A percentile compares a stretch with the other conserved stretches of the same genome.
Evolutionary conservation across 345 rosid genomes (phyloP).

Genomic region (Pugionium cornutum): DNA sequence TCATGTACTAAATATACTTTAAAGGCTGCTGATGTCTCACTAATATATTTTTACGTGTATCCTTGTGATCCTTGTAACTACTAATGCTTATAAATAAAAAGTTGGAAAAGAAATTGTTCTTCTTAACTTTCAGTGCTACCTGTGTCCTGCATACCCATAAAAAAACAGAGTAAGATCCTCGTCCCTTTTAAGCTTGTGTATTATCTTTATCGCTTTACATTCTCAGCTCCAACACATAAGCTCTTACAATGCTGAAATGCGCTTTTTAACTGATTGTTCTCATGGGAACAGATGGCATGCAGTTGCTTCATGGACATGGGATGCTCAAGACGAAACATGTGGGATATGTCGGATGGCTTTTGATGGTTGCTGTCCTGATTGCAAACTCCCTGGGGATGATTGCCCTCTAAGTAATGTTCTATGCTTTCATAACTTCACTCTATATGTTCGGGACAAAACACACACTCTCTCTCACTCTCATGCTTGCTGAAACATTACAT

Average conservation of each 20-base stretch:
- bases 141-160: conserved; percentile 6
- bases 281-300: conserved; percentile 74
- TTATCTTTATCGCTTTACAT: conserved; percentile 6
- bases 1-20: neutral
- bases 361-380: conserved; percentile 94
- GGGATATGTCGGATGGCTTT: conserved; percentile 98
- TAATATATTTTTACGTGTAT: neutral
- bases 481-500: conserved; percentile 6
- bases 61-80: neutral
- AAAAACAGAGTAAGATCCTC: conserved; percentile 46
- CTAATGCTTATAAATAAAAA: neutral
- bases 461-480: neutral
- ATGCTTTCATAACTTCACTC: neutral
- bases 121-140: conserved; percentile 40
- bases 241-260: neutral
- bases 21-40: conserved; percentile 1
- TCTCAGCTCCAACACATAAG: conserved; percentile 18
- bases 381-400: conserved; percentile 90
- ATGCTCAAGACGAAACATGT: conserved; percentile 93
- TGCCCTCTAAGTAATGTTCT: conserved; percentile 74
- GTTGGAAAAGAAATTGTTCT: conserved; percentile 12
- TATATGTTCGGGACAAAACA: neutral
- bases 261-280: conserved; percentile 8
- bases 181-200: conserved; percentile 11
- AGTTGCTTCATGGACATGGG: conserved; percentile 97